phyloP scores from a whole-genome alignment of 1,284 basidiomycete species.

The Baeospora myosura region DNA sequence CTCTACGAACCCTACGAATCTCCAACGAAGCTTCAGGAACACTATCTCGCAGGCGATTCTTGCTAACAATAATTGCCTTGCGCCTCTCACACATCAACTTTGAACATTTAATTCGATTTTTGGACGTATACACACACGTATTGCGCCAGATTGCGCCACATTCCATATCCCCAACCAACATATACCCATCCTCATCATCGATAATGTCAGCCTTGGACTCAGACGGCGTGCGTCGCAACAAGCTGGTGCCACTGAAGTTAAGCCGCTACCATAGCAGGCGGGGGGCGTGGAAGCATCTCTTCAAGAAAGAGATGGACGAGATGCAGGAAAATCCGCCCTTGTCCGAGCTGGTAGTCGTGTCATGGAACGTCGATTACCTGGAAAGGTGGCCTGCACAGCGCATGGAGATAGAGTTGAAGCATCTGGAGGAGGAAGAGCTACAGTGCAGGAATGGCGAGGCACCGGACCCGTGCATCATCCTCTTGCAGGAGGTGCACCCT shows the following conservation, averaged over 20 bases:
- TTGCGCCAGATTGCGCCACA: no score
- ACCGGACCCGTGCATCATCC: conserved; percentile 51
- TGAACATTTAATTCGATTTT: no score
- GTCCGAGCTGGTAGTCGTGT: conserved; percentile 39
- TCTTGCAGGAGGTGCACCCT: conserved; percentile 57
- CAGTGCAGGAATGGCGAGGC: conserved; percentile 29
- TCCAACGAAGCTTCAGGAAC: no score
- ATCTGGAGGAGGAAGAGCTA: conserved; percentile 47
- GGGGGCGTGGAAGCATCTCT: conserved; percentile 32
- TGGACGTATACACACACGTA: no score
- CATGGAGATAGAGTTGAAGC: conserved; percentile 38
- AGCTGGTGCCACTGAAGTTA: conserved; percentile 17
- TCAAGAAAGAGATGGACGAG: conserved; percentile 10
- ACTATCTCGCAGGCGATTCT: no score
- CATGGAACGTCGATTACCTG: conserved; percentile 62
- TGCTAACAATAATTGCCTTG: no score
- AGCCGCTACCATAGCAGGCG: conserved; percentile 29
- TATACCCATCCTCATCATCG: no score
- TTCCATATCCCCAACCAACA: no score
- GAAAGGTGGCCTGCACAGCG: conserved; percentile 31
- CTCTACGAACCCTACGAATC: no score
- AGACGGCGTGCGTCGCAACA: not conserved
- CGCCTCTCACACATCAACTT: no score
- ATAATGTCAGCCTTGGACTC: no score
- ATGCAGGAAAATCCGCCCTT: conserved; percentile 29